A percentile compares a stretch with the other conserved stretches of the same genome.
These are phyloP conservation scores for Clohesyomyces aquaticus DNA, from an alignment of 495 filamentous ascomycete genomes.

Conservation along the genomic window DNA sequence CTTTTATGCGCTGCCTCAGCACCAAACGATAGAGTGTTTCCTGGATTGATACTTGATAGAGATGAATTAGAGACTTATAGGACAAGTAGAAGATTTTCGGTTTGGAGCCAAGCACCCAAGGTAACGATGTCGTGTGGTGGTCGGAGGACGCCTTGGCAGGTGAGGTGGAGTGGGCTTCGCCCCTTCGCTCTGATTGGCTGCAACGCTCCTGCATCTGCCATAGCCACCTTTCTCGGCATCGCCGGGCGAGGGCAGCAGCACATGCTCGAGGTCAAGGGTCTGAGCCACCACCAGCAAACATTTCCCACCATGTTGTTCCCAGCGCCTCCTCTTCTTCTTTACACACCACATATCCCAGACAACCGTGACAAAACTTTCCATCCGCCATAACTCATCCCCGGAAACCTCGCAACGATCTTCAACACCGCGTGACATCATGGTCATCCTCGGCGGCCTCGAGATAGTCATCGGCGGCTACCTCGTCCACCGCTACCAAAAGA, in stretches of 20 bases:
- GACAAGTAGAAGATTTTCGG: too few relatives aligned
- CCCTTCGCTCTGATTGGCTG: too few relatives aligned
- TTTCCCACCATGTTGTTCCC: not conserved
- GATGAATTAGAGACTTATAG: too few relatives aligned
- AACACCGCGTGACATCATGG: conserved; percentile 28
- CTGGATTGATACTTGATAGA: too few relatives aligned
- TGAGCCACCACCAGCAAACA: conserved; percentile 26
- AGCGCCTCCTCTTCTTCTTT: conserved; percentile 6
- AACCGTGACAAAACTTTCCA: not conserved
- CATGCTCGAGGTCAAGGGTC: conserved; percentile 15
- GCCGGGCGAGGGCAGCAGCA: not conserved
- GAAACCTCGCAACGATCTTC: not conserved
- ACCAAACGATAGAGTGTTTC: too few relatives aligned
- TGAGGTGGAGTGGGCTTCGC: too few relatives aligned
- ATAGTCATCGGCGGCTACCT: conserved; percentile 33
- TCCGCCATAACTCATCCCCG: not conserved
- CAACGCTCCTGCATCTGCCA: too few relatives aligned
- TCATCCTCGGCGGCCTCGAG: conserved; percentile 33
- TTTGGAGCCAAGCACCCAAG: too few relatives aligned
- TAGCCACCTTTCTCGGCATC: not conserved
- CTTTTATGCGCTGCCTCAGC: too few relatives aligned
- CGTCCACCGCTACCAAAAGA: conserved; percentile 32
- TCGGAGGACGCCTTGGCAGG: too few relatives aligned
- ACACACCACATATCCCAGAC: not conserved
- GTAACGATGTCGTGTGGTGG: too few relatives aligned